phyloP scores from a whole-genome alignment of 345 rosid genomes.

The Hypericum perforatum region DNA sequence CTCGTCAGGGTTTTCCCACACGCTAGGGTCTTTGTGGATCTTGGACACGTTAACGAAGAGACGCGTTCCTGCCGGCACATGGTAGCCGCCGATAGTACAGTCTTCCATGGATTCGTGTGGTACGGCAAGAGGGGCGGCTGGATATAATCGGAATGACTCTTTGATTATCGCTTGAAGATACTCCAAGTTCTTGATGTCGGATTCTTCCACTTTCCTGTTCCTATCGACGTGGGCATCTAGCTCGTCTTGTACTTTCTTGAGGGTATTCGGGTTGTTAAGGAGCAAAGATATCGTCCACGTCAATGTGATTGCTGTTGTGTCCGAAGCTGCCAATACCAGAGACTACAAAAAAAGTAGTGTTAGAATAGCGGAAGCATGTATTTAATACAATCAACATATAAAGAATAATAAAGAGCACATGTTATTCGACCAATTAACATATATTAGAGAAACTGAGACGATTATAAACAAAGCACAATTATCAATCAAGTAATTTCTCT shows the following conservation, averaged over 20 bases:
- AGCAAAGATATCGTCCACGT: no score
- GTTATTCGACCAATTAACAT: no score
- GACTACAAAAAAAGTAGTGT: slow-evolving; percentile 1
- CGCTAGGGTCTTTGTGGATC: no score
- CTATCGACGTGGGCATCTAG: slow-evolving; percentile 13
- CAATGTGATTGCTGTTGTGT: slow-evolving; percentile 11
- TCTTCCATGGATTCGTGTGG: slow-evolving; percentile 6
- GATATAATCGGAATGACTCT: slow-evolving; percentile 20
- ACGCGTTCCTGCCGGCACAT: slow-evolving; percentile 10
- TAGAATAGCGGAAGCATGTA: no score
- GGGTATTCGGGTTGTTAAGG: background rate
- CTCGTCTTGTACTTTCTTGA: slow-evolving; percentile 17
- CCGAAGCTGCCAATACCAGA: slow-evolving; percentile 14
- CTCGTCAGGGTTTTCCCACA: no score
- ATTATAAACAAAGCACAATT: no score
- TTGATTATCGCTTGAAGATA: slow-evolving; percentile 19
- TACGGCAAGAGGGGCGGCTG: background rate
- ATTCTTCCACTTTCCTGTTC: slow-evolving; percentile 20
- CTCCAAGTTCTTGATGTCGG: no score
- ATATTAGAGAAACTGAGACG: no score
- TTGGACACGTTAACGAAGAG: no score
- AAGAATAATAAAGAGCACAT: no score
- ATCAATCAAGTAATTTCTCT: no score
- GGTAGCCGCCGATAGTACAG: slow-evolving; percentile 7
- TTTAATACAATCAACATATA: no score